Percentiles rank a stretch among this genome's conserved stretches.
Evolutionary conservation across 1,284 basidiomycete genomes (phyloP).

Genomic region (Ustilago loliicola): DNA sequence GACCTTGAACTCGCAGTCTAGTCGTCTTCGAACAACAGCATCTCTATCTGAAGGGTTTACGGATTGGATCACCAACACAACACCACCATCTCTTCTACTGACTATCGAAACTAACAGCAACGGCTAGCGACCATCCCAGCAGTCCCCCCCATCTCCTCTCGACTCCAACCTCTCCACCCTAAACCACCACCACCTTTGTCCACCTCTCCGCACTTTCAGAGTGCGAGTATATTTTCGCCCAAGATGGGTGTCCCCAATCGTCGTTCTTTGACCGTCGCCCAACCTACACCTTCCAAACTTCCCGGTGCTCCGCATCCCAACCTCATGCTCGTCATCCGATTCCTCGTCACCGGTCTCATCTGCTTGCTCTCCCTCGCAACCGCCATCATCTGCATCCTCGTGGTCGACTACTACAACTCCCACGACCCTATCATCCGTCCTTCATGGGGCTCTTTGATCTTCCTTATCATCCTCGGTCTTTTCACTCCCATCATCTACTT

Average conservation of each 20-base stretch:
- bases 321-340: slow-evolving; percentile 62
- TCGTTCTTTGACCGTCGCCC: slow-evolving; percentile 57
- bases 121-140: too few relatives aligned
- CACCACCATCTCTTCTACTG: too few relatives aligned
- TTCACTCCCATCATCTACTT: slow-evolving; percentile 69
- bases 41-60: too few relatives aligned
- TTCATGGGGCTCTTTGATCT: slow-evolving; percentile 71
- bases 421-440: slow-evolving; percentile 70
- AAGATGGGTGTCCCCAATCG: slow-evolving; percentile 64
- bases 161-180: too few relatives aligned
- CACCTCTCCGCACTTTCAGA: neutral
- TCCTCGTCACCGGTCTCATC: slow-evolving; percentile 65
- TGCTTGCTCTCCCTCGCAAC: slow-evolving; percentile 64
- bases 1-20: too few relatives aligned
- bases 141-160: too few relatives aligned
- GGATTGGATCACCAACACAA: too few relatives aligned
- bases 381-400: slow-evolving; percentile 65
- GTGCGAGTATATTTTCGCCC: neutral
- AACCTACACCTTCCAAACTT: slow-evolving; percentile 39
- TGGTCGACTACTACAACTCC: slow-evolving; percentile 70
- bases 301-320: slow-evolving; percentile 63
- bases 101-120: too few relatives aligned
- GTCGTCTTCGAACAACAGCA: too few relatives aligned
- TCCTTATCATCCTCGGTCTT: slow-evolving; percentile 70
- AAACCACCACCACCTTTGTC: neutral